Base-by-base conservation (phyloP, 768 basidiomycete genomes). In the Pleurotus citrinopileatus region DNA sequence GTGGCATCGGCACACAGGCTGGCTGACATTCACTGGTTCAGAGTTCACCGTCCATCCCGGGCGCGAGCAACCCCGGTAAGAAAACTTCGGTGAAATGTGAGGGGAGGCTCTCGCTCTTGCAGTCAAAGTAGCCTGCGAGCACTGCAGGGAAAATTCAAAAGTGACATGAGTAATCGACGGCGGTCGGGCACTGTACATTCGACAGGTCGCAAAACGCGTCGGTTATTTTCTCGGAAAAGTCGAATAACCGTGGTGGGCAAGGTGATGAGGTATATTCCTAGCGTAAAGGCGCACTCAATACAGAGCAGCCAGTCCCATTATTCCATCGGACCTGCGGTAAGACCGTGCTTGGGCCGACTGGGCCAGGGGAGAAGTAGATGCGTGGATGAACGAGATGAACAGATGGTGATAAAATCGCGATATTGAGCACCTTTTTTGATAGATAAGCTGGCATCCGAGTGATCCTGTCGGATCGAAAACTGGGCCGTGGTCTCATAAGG, bases 331-430 rank as follows among this genome's bases (percentile, higher is more conserved):
- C 27, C 29, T 17, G 22, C 17, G 23, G 32, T 22, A 51, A 7
- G 48, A 20, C 48, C 48, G 48, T 34, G 48, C 10, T 19, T 19
- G 6, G 48, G 27, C 6, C 15, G 19, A 34, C 22, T 37, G 29
- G 20, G 22, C n/a, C 17, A 23, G 48, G 32, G 28, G 32, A 15
- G 23, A 36, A 9, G n/a, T 13, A 26, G 12, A 19, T 4, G 48
- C 17, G 13, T 26, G 32, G 37, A 19, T 36, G 20, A 51, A 13
- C 34, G 48, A 37, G 37, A 32, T 13, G 22, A n/a, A 32, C 37
- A 51, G 34, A 36, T n/a, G 48, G 34, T 36, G 22, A 51, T 36
- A 51, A 37, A 32, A 28, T 47, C n/a, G 17, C 48, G 48, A 51
- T 51, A 36, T 36, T 51, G 48, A 51, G 15, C 5, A 36, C 48